Evolutionary conservation across 106 monocot species (phyloP).

Genomic region (Platanthera zijinensis): DNA sequence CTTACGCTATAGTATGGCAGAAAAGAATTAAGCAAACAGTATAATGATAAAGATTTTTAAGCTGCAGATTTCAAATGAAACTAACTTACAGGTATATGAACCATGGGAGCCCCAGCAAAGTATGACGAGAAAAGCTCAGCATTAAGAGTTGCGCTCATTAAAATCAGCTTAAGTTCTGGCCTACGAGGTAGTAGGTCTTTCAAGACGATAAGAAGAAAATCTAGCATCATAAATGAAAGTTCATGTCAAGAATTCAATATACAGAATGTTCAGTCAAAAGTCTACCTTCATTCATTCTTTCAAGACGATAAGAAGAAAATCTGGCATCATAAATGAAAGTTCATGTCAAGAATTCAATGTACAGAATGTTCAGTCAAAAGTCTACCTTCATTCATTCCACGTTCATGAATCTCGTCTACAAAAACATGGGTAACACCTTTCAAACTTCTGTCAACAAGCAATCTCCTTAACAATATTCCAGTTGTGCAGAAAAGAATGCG

Average conservation of each 20-base stretch:
- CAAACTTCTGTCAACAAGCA: conserved; percentile 80
- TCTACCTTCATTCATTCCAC: conserved; percentile 99
- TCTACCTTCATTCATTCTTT: conserved; percentile 95
- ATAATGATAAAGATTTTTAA: neutral
- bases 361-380: neutral
- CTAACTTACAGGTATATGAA: conserved; percentile 85
- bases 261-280: neutral
- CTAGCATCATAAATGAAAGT: conserved; percentile 32
- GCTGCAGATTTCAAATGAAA: neutral
- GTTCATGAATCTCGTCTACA: conserved; percentile 99
- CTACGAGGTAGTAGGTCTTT: conserved; percentile 92
- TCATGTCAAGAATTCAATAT: conserved; percentile 1
- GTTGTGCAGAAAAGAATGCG: conserved; percentile 91
- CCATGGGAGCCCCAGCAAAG: conserved; percentile 91
- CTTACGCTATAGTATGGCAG: neutral
- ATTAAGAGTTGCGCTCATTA: conserved; percentile 99
- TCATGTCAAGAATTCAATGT: conserved; percentile 1
- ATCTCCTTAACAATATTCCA: conserved; percentile 81
- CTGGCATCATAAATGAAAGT: conserved; percentile 32
- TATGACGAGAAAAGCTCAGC: conserved; percentile 98
- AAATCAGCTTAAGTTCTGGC: conserved; percentile 78
- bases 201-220: conserved; percentile 94
- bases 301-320: conserved; percentile 54
- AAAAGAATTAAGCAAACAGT: neutral
- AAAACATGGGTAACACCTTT: conserved; percentile 97